Conservation (phyloP, 148 eudicot species). For the Rhododendron henanense region DNA sequence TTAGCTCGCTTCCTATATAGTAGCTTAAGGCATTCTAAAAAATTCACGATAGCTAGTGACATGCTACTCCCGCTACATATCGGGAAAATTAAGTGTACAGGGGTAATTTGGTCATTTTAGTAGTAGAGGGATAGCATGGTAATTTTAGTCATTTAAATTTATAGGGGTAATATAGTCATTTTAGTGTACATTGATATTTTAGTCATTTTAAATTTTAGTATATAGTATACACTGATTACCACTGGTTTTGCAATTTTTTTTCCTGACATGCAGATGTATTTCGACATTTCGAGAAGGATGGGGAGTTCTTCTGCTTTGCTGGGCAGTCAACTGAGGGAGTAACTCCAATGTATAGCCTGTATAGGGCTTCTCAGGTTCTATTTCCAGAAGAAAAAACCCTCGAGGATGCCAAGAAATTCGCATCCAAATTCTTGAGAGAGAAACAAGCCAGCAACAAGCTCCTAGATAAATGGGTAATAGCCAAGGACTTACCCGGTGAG, state of each 20-base stretch:
- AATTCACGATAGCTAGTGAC: no score
- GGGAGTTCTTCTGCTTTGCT: conserved; percentile 41
- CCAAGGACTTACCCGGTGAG: conserved; percentile 60
- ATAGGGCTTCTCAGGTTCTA: conserved; percentile 52
- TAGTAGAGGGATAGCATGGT: no score
- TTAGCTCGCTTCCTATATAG: no score
- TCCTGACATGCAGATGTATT: conserved; percentile 42
- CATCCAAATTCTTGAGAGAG: conserved; percentile 33
- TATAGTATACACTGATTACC: no score
- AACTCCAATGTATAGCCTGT: conserved; percentile 44
- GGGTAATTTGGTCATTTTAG: no score
- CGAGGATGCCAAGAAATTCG: conserved; percentile 44
- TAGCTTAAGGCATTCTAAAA: no score
- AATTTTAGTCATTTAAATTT: no score
- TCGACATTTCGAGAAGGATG: conserved; percentile 45
- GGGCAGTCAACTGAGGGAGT: conserved; percentile 43
- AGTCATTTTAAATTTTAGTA: no score
- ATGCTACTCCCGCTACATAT: no score
- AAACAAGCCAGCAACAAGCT: conserved; percentile 38
- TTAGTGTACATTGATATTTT: no score
- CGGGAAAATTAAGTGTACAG: no score
- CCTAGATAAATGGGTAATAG: conserved; percentile 57
- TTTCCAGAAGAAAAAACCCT: conserved; percentile 52
- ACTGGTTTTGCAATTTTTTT: background rate
- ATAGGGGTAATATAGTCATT: no score